A percentile compares a stretch with the other conserved stretches of the same genome.
Conservation (phyloP, 2,329 filamentous ascomycete species). For the Botrytis tulipae region DNA sequence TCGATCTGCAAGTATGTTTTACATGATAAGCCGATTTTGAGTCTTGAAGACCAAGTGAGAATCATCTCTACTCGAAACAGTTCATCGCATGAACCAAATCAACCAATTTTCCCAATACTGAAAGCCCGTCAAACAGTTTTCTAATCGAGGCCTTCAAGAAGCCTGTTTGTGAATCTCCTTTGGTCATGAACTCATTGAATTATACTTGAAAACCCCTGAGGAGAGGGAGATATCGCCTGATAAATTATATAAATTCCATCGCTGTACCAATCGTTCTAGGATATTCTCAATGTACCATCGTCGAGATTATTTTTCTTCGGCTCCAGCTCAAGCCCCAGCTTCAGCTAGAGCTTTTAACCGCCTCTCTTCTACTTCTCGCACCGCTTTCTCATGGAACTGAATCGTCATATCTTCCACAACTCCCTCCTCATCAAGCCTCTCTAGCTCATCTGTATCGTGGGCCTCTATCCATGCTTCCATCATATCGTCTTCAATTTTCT, state of each 20-base stretch:
- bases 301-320: not conserved
- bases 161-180: not conserved
- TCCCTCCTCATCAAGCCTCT: not conserved
- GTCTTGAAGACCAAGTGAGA: not conserved
- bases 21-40: not conserved
- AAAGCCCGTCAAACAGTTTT: no score
- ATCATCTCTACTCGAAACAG: not conserved
- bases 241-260: rapidly evolving
- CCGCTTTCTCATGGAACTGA: not conserved
- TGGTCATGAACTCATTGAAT: no score
- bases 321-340: not conserved
- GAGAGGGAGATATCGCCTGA: not conserved
- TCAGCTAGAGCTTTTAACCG: not conserved
- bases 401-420: not conserved
- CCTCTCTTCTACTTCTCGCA: not conserved
- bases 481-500: rapidly evolving
- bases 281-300: not conserved
- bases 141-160: not conserved
- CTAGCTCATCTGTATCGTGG: not conserved
- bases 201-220: rapidly evolving
- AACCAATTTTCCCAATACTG: not conserved
- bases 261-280: no score
- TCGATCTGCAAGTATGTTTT: not conserved
- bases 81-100: not conserved
- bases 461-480: no score